A percentile compares a stretch with the other conserved stretches of the same genome.
phyloP scores from a whole-genome alignment of 1,284 basidiomycete species.

The Moniliella sp. region DNA sequence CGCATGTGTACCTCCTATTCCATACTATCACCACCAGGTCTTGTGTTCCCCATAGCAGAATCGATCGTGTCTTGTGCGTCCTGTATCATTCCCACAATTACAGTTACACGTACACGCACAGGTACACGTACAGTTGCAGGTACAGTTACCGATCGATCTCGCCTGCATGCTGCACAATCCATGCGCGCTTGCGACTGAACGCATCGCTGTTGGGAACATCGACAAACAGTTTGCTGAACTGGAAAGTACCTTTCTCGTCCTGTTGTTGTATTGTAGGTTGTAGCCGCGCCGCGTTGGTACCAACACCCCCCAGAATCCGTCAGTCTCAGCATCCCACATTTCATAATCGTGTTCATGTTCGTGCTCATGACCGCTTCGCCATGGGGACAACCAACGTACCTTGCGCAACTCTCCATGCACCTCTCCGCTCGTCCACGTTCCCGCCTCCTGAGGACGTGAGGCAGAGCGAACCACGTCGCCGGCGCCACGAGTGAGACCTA shows the following conservation, averaged over 20 bases:
- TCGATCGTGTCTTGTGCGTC: too few relatives aligned
- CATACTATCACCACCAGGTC: too few relatives aligned
- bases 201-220: conserved; percentile 18
- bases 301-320: too few relatives aligned
- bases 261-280: neutral
- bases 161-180: conserved; percentile 10
- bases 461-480: neutral
- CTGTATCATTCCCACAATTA: too few relatives aligned
- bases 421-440: conserved; percentile 19
- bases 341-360: too few relatives aligned
- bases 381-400: neutral
- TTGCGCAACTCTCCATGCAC: conserved; percentile 20
- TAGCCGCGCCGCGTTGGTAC: too few relatives aligned
- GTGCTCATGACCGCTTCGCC: too few relatives aligned
- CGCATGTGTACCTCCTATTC: too few relatives aligned
- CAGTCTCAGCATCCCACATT: too few relatives aligned
- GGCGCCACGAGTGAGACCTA: neutral
- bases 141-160: conserved; percentile 9
- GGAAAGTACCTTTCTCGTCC: conserved; percentile 16
- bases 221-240: conserved; percentile 16
- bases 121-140: too few relatives aligned
- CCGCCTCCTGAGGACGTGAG: conserved; percentile 6
- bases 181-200: conserved; percentile 10
- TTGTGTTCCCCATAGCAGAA: too few relatives aligned
- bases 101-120: too few relatives aligned